These are phyloP conservation scores for Buddleja alternifolia DNA, from an alignment of 257 asterid genomes.

Conservation along the genomic window DNA sequence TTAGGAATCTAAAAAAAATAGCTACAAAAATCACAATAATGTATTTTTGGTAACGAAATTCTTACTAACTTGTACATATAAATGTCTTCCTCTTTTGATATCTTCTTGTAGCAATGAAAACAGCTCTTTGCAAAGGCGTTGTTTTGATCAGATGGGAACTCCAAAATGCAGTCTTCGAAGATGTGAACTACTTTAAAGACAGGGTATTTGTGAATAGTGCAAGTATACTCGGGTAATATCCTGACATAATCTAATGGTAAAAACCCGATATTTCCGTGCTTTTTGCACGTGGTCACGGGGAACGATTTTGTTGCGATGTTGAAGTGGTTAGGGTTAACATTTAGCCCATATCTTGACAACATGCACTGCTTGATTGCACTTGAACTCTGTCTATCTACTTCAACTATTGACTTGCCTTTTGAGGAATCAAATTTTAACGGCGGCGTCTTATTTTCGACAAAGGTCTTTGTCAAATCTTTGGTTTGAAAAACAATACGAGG, in stretches of 20 bases:
- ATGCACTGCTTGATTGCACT: not conserved
- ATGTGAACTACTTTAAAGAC: slow-evolving; percentile 25
- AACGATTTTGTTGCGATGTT: not conserved
- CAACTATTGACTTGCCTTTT: too few species aligned
- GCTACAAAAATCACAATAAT: not conserved
- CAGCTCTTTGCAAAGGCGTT: slow-evolving; percentile 20
- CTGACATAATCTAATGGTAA: slow-evolving; percentile 30
- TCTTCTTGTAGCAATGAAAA: slow-evolving; percentile 15
- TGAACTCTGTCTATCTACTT: too few species aligned
- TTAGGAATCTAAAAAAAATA: not conserved
- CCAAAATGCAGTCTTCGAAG: slow-evolving; percentile 35
- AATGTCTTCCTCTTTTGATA: not conserved
- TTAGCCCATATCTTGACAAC: too few species aligned
- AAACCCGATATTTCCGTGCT: slow-evolving; percentile 34
- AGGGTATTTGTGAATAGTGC: not conserved
- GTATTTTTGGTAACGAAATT: too few species aligned
- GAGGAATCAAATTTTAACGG: too few species aligned
- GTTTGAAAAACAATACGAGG: slow-evolving; percentile 24
- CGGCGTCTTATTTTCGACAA: too few species aligned
- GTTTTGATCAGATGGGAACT: slow-evolving; percentile 27
- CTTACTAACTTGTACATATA: slow-evolving; percentile 36
- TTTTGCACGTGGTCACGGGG: slow-evolving; percentile 30
- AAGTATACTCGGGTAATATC: slow-evolving; percentile 30
- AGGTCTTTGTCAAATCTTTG: not conserved
- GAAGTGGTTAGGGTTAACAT: not conserved